Conservation (phyloP, 495 filamentous ascomycete species). For the Sporormia fimetaria region DNA sequence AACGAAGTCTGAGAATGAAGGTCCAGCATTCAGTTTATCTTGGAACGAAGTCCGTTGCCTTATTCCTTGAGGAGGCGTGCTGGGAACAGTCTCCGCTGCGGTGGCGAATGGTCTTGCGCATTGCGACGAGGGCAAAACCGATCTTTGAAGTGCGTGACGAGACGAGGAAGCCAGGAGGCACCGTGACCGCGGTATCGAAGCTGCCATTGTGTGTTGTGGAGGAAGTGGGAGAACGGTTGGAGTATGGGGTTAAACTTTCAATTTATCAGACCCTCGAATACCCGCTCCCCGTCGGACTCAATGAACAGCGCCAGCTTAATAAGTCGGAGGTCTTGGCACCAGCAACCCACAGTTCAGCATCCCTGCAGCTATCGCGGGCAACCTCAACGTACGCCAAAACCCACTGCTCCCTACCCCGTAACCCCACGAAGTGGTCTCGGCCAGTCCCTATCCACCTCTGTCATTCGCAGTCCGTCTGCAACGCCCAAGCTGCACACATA, state of each 20-base stretch:
- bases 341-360: constrained; percentile 19
- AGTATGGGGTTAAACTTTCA: too few species aligned
- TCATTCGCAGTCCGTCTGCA: neutral
- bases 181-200: constrained; percentile 11
- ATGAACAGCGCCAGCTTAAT: too few species aligned
- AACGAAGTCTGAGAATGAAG: constrained; percentile 78
- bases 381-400: constrained; percentile 15
- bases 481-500: neutral
- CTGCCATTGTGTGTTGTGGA: constrained; percentile 4
- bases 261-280: too few species aligned
- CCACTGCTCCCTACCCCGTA: neutral
- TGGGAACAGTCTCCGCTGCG: constrained; percentile 22
- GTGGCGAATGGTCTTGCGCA: constrained; percentile 36
- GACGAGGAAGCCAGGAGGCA: constrained; percentile 8
- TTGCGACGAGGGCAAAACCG: neutral
- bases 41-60: constrained; percentile 38
- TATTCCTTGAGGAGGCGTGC: constrained; percentile 15
- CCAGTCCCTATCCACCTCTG: neutral
- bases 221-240: neutral
- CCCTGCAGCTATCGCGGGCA: constrained; percentile 14
- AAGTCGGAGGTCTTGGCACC: too few species aligned
- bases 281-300: too few species aligned
- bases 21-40: constrained; percentile 55
- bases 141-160: neutral
- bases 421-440: neutral